phyloP scores from a whole-genome alignment of 768 basidiomycete genomes.

The Rhodotorula graminis region DNA sequence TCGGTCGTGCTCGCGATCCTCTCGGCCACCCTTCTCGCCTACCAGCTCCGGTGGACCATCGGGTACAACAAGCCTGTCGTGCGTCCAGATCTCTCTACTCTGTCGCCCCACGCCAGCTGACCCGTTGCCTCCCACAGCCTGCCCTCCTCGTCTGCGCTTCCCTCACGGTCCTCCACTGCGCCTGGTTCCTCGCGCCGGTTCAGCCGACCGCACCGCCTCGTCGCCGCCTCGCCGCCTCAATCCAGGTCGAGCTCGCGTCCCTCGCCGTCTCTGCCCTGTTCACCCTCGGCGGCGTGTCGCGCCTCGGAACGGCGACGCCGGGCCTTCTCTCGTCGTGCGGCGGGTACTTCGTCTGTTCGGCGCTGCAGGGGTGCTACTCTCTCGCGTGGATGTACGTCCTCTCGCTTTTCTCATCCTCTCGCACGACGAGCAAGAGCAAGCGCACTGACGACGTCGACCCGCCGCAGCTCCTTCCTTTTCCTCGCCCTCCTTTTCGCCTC shows the following conservation, averaged over 20 bases:
- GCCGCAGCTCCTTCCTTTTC: slow-evolving; percentile 19
- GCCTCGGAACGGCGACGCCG: slow-evolving; percentile 16
- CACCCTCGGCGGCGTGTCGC: slow-evolving; percentile 7
- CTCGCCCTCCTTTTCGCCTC: slow-evolving; percentile 14
- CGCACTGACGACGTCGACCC: too few relatives aligned
- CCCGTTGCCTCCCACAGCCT: not conserved
- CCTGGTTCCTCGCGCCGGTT: slow-evolving; percentile 4
- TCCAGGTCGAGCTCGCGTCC: slow-evolving; percentile 5
- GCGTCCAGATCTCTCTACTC: not conserved
- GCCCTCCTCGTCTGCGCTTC: slow-evolving; percentile 7
- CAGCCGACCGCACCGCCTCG: not conserved
- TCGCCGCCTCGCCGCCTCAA: not conserved
- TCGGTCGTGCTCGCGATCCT: not conserved
- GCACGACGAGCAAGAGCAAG: too few relatives aligned
- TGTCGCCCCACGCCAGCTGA: too few relatives aligned
- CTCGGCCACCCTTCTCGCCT: slow-evolving; percentile 9
- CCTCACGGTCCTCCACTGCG: not conserved
- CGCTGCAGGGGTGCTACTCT: slow-evolving; percentile 7
- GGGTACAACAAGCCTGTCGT: slow-evolving; percentile 30
- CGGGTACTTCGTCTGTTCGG: slow-evolving; percentile 11
- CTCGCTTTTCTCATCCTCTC: not conserved
- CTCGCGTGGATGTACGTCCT: slow-evolving; percentile 21
- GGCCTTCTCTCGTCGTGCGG: slow-evolving; percentile 2
- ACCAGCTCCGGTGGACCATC: slow-evolving; percentile 10
- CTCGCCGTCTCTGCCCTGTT: slow-evolving; percentile 1